Evolutionary conservation across 83 land plant species (phyloP), one percentile per base, ranked within the genome.

Genomic region (Isoetes engelmannii): DNA sequence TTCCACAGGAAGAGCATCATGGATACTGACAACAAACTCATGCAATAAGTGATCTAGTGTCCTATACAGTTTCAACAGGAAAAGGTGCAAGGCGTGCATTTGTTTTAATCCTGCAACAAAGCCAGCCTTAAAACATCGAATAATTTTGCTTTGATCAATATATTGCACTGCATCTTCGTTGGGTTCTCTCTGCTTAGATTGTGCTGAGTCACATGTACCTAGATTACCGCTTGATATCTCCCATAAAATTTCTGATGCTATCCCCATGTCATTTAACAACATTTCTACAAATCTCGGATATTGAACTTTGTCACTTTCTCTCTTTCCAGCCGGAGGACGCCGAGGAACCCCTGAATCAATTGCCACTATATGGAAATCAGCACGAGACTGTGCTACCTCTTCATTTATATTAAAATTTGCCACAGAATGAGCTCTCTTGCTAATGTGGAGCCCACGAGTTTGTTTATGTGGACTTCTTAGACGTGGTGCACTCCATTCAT

Each of bases 261-360:
- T 89, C 12, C 77, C 83, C 12, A 73, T 44, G 65, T 78, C 84
- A 63, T 94, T 86, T 13, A 94, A 81, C 12, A 94, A 79, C 6
- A 94, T 82, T 82, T 90, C 99, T 21, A 94, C 90, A 48, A 91
- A 45, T 70, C 85, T 88, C 6, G 99, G 93, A 74, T 88, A 90
- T 12, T 63, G 57, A 44, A 71, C 75, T 20, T 84, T 89, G 77
- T 94, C 99, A 71, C 77, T 74, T 43, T 84, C 79, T 56, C 87
- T 81, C 82, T 90, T 94, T 49, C 86, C 85, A 18, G 89, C 88
- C 48, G 99, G 99, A 57, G 97, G 99, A 17, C 99, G 78, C 5
- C 96, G 93, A 48, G 99, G 90, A 70, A 94, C 93, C 37, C 93
- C 97, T 17, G 99, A 90, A 70, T 94, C 99, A 57, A 94, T 94